Base-by-base conservation (phyloP, 768 basidiomycete genomes). In the Amanita molliuscula region DNA sequence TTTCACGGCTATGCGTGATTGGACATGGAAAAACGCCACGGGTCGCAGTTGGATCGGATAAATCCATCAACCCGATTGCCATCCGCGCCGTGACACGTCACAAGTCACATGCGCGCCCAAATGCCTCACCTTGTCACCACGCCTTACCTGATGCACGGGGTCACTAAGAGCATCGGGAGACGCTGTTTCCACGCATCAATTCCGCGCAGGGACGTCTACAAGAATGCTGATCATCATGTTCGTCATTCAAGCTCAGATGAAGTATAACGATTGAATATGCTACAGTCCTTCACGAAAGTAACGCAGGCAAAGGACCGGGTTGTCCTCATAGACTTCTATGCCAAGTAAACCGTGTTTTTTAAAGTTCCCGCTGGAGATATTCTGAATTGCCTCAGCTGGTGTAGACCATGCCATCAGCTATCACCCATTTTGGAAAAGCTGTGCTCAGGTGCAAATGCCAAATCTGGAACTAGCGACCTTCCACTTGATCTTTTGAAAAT, bases 281-380 rank as follows among this genome's bases (percentile, higher is more conserved):
- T 25, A 15, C 62, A 76, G 73, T 69, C 67, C 18, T 71, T 72
- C 53, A 58, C 62, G 18, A 65, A 70, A 53, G 62, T 67, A 41
- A 58, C 62, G 10, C 58, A 59, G 1, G 63, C 71, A 23, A 70
- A 68, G 47, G 72, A 74, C 50, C 75, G 77, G 43, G 64, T 84
- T 21, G 75, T 84, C 36, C 65, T 89, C 5, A 85, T 87, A 20
- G 87, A 89, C 56, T 89, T 89, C 56, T 84, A 88, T 60, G 87
- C 88, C 42, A 78, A 87, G 87, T 88, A 57, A 42, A 81, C 71
- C 16, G n/a, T 23, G n/a, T 4, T 23, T 18, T 34, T 36, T 29
- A 0, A 6, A 21, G n/a, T 7, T 9, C 9, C n/a, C 25, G 16
- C 5, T 10, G 8, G 6, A 33, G n/a, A 25, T 11, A 0, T 21